Evolutionary conservation across 768 basidiomycete genomes (phyloP), one percentile per base, ranked within the genome.

Genomic region (Xanthoconium stramineum): DNA sequence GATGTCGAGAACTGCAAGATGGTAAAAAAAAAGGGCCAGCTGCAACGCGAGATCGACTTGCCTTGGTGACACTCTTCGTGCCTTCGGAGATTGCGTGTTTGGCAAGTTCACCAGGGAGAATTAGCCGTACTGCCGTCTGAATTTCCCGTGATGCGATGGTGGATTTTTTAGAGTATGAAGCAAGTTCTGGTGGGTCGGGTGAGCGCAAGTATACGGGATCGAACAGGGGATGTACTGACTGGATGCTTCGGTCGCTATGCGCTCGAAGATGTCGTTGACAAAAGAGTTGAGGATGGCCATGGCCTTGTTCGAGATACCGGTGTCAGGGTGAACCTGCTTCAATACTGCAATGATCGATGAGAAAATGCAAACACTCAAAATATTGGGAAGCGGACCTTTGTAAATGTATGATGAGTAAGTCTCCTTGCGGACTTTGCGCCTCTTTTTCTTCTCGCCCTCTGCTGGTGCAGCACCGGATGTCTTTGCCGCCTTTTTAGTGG

Each of bases 41-140:
- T 17, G 20, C 30, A 36, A 57, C 64, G 30, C 2, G 11, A 24
- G 24, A 37, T 15, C 2, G 17, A 53, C 63, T 32, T 46, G 74
- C 75, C 76, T 86, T 87, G 62, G 86, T 87, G 56, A 87, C 85
- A 35, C 80, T 81, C 76, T 87, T 87, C 50, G 83, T 87, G 55
- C 96, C 96, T 75, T 98, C 96, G 29, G 94, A 96, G 73, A 98
- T 97, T 53, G 96, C 96, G 72, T 98, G 96, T 81, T 98, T 98
- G 69, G 94, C 91, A 43, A 98, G 85, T 76, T 98, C 95, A 76
- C 94, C 96, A 58, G 95, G 94, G 29, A 98, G 87, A 69, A 98
- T 97, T 44, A 96, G 82, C 55, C 95, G 89, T 49, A 97, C 95
- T 39, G 91, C 83, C 32, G 96, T 98, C 76, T 98, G 96, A 69